Evolutionary conservation across 2,329 filamentous ascomycete species (phyloP), one percentile per base, ranked within the genome.

Genomic region (Ramularia collo-cygni): DNA sequence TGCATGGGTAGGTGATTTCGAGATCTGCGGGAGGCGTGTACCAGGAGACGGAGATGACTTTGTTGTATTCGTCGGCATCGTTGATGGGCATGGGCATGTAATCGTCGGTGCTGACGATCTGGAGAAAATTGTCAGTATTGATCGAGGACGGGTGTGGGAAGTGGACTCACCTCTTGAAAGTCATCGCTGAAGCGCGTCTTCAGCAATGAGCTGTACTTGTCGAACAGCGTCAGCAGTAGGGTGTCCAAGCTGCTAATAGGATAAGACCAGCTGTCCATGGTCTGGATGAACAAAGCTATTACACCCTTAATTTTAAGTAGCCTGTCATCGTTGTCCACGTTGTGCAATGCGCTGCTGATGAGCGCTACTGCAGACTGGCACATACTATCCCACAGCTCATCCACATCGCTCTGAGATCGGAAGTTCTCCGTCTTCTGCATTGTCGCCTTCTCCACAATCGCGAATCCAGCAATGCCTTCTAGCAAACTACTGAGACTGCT

Each of bases 41-140:
- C 90, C 90, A 98, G 66, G 85, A 94, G 44, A 96, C 88, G 46
- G 88, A 92, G 49, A 95, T 78, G 26, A 98, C 90, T 57, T 95
- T 95, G 55, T 93, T 86, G 59, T 94, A 96, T 57, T 96, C 89
- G 54, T 95, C 89, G 12, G 75, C 66, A 14, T 83, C 88, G 55
- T 88, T 86, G 61, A 96, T 94, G 2, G 87, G 85, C 92, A 98
- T 96, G 2, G 92, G 93, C 90, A 98, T 98, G 64, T 98, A 98
- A 64, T 98, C 92, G 61, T 98, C 92, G 1, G 87, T 95, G n/a
- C 85, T 72, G 16, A 83, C 77, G 52, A 83, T 82, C 67, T 74
- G 29, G 43, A 19, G 21, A 18, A 6, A 8, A 12, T 28, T 28
- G 34, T 45, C 32, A 50, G 41, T 16, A 35, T 3, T 8, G 28